Percentiles rank a stretch among this genome's conserved stretches.
phyloP scores from a whole-genome alignment of 345 rosid species.

The Acer saccharum region DNA sequence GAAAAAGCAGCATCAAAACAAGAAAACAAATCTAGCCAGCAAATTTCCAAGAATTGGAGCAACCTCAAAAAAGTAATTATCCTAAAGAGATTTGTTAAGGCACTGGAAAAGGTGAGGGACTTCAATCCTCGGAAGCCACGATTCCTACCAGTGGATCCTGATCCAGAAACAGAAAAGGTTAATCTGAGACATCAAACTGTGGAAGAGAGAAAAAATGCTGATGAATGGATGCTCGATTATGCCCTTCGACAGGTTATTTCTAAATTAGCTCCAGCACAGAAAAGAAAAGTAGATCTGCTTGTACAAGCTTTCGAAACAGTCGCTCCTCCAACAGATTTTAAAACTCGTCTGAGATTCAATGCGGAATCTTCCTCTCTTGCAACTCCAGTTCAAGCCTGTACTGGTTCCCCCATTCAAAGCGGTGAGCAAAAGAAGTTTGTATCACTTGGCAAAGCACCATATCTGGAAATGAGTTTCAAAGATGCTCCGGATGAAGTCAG shows the following conservation, averaged over 20 bases:
- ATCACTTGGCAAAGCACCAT: conserved; percentile 14
- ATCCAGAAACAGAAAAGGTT: conserved; percentile 68
- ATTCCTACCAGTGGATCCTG: conserved; percentile 43
- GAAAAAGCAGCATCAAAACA: conserved; percentile 35
- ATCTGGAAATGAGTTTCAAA: conserved; percentile 16
- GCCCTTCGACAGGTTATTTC: conserved; percentile 78
- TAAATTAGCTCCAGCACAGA: conserved; percentile 70
- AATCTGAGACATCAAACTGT: conserved; percentile 59
- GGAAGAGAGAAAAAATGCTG: conserved; percentile 66
- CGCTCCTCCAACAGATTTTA: conserved; percentile 47
- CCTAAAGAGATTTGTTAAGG: conserved; percentile 76
- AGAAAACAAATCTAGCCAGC: conserved; percentile 35
- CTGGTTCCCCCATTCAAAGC: conserved; percentile 23
- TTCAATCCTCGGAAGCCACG: conserved; percentile 48
- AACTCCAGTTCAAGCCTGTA: conserved; percentile 38
- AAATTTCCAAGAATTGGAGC: conserved; percentile 74
- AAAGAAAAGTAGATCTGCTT: conserved; percentile 80
- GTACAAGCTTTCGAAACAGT: conserved; percentile 95
- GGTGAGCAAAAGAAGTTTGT: conserved; percentile 26
- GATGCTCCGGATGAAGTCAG: conserved; percentile 19
- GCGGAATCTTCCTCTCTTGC: conserved; percentile 34
- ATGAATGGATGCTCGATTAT: conserved; percentile 97
- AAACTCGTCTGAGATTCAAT: conserved; percentile 24
- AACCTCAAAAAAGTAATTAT: conserved; percentile 72
- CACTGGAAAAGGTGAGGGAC: conserved; percentile 65